These are phyloP conservation scores for Chaetomiaceae sp. DNA, from an alignment of 2,329 filamentous ascomycete species.

Conservation along the genomic window DNA sequence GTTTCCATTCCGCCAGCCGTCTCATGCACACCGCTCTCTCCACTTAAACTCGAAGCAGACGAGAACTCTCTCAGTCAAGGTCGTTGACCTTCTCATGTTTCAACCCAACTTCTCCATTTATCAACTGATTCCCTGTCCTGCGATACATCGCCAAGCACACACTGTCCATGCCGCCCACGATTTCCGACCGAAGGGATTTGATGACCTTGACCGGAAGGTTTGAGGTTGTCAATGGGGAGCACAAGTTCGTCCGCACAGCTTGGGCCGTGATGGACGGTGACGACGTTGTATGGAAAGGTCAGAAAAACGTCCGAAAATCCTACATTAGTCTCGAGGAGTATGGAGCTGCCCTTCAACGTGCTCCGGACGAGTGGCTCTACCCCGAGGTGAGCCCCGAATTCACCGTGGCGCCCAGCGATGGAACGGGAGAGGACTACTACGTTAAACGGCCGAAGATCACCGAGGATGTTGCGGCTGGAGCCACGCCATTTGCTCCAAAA, in stretches of 20 bases:
- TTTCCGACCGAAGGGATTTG: not conserved
- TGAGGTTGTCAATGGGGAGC: not conserved
- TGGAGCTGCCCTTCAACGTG: not conserved
- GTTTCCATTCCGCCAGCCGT: no score
- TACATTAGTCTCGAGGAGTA: not conserved
- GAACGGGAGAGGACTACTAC: not conserved
- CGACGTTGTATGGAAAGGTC: not conserved
- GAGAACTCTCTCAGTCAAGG: no score
- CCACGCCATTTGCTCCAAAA: not conserved
- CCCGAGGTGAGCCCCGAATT: no score
- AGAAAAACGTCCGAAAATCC: not conserved
- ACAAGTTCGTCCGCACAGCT: not conserved
- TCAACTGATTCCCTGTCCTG: no score
- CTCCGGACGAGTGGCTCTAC: no score
- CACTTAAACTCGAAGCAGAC: no score
- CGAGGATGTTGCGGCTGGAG: no score
- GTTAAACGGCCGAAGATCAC: conserved; percentile 2
- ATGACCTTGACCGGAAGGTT: not conserved
- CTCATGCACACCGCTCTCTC: no score
- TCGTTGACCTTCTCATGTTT: no score
- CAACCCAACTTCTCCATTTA: no score
- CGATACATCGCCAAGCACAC: not conserved
- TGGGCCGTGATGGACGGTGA: not conserved
- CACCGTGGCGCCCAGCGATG: no score
- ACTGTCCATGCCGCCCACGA: not conserved